These are phyloP conservation scores for Saccharum hybrid DNA, from an alignment of 202 grass and related monocot genomes.

Conservation along the genomic window DNA sequence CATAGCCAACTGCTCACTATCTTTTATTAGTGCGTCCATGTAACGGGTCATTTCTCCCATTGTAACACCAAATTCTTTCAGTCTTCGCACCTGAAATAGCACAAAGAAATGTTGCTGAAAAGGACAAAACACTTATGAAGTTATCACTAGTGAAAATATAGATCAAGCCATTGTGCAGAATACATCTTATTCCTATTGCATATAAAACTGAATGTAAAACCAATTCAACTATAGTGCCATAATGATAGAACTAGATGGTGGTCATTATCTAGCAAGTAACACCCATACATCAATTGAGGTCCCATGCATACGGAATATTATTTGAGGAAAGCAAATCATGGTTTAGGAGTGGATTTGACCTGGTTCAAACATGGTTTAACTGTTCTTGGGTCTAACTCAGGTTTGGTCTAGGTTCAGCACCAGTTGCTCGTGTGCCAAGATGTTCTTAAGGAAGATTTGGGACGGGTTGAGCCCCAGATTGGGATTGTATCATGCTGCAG, in stretches of 20 bases:
- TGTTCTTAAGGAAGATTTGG: neutral
- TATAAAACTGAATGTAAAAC: constrained; percentile 5
- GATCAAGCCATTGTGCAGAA: constrained; percentile 9
- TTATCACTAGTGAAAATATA: neutral
- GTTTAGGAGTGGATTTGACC: constrained; percentile 12
- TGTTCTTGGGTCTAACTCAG: constrained; percentile 1
- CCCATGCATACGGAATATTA: neutral
- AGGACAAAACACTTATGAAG: constrained; percentile 25
- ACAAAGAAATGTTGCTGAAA: constrained; percentile 42
- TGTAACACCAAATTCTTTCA: constrained; percentile 98
- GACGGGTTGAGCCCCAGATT: constrained; percentile 6
- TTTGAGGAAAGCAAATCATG: constrained; percentile 20
- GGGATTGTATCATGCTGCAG: constrained; percentile 15
- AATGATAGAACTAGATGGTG: neutral
- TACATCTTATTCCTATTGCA: neutral
- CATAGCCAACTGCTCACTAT: constrained; percentile 96
- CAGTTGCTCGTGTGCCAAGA: neutral
- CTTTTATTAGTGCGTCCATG: constrained; percentile 99
- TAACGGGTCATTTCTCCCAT: constrained; percentile 97
- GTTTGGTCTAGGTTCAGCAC: constrained; percentile 11
- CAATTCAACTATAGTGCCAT: neutral
- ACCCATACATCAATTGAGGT: neutral
- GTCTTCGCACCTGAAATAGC: constrained; percentile 80
- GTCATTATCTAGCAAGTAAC: neutral
- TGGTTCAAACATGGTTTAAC: constrained; percentile 6